These are phyloP conservation scores for Fusarium sp. DNA, from an alignment of 2,329 filamentous ascomycete species.

Conservation along the genomic window DNA sequence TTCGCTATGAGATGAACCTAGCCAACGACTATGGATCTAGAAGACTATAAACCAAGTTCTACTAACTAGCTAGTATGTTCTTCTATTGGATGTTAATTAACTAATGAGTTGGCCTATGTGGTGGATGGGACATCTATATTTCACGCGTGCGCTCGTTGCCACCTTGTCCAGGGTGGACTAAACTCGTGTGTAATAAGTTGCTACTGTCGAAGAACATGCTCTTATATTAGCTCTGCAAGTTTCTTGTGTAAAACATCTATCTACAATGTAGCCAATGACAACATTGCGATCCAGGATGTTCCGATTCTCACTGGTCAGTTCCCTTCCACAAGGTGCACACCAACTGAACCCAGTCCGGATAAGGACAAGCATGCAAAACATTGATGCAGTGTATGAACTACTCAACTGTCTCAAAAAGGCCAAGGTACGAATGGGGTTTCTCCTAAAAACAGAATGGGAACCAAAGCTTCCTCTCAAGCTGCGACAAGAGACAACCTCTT, in stretches of 20 bases:
- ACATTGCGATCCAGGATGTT: neutral
- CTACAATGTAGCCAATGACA: neutral
- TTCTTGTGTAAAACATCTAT: too few species aligned
- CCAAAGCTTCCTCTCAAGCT: neutral
- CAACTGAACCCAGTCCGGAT: neutral
- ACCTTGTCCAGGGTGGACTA: too few species aligned
- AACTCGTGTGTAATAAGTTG: too few species aligned
- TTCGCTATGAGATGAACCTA: neutral
- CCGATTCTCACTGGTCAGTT: neutral
- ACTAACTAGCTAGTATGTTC: fast-evolving
- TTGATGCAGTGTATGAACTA: neutral
- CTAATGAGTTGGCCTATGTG: neutral
- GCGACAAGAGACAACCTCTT: neutral
- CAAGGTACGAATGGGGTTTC: too few species aligned
- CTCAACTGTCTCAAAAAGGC: neutral
- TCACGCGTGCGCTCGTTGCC: too few species aligned
- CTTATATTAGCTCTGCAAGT: too few species aligned
- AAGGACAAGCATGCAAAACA: neutral
- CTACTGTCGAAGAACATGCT: too few species aligned
- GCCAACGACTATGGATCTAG: neutral
- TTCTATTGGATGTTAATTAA: neutral
- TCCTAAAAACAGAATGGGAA: too few species aligned
- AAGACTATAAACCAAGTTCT: neutral
- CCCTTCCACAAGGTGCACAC: neutral
- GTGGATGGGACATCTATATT: too few species aligned